These are phyloP conservation scores for Diphasiastrum complanatum DNA, from an alignment of 83 land plant species.

Conservation along the genomic window DNA sequence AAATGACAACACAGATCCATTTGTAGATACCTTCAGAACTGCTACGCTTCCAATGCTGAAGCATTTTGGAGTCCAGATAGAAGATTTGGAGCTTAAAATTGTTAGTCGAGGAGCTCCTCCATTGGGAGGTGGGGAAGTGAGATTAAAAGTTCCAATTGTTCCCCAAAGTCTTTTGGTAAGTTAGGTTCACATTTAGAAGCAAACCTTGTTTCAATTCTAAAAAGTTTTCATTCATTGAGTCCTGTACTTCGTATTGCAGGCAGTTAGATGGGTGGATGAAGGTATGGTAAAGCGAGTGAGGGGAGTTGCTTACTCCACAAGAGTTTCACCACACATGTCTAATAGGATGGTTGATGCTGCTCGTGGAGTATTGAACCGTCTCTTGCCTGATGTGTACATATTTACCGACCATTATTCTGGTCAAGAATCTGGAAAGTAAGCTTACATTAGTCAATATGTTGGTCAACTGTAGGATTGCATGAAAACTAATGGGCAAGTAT, in stretches of 20 bases:
- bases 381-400: constrained; percentile 85
- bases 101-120: constrained; percentile 80
- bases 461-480: background rate
- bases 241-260: constrained; percentile 31
- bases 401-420: constrained; percentile 81
- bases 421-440: constrained; percentile 74
- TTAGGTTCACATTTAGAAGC: constrained; percentile 2
- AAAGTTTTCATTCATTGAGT: background rate
- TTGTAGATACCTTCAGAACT: constrained; percentile 74
- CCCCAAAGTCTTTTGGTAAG: constrained; percentile 52
- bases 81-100: constrained; percentile 68
- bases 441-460: background rate
- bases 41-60: constrained; percentile 76
- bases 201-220: background rate
- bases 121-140: constrained; percentile 91
- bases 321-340: constrained; percentile 69
- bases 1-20: constrained; percentile 84
- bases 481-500: background rate
- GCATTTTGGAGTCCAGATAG: constrained; percentile 78
- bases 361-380: constrained; percentile 71
- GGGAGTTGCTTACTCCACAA: constrained; percentile 75
- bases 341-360: constrained; percentile 72
- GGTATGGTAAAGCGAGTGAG: constrained; percentile 97
- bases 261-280: constrained; percentile 76
- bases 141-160: constrained; percentile 61